Evolutionary conservation across 2,329 filamentous ascomycete species (phyloP), one percentile per base, ranked within the genome.

Genomic region (Daldinia sp.): DNA sequence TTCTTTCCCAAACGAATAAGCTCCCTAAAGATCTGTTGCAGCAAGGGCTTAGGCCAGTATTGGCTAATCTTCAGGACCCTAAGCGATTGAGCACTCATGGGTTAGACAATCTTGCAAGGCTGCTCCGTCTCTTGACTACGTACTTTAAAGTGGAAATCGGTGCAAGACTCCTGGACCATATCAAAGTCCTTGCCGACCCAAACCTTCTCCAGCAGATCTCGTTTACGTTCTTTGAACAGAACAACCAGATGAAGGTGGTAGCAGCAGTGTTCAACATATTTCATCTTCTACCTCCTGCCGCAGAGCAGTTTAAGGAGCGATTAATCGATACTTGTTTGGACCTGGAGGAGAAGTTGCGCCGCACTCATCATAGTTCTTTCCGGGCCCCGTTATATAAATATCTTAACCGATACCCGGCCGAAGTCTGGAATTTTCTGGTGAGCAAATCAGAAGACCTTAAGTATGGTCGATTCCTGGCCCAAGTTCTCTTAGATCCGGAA

Each of bases 131-230:
- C 1, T 82, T 99, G 15, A 99, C 94, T 0, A 98, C 95, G 62
- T 99, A 99, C 76, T 99, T 99, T 79, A 99, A 99, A 78, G 94
- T 98, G 0, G 95, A 99, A 75, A 99, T 99, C 55, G 96, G 95
- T 5, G 87, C 92, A 19, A 87, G 95, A 21, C 80, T 99, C n/a
- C 83, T 99, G 8, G 94, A 98, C 67, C 95, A 99, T 72, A 90
- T 97, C 78, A 94, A 94, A 74, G 87, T 90, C 9, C 93, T 99
- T 67, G 94, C 94, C 1, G 93, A 97, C 61, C 86, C 91, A 2
- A 84, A 82, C 52, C 85, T 88, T 11, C 81, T 98, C 68, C 94
- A 98, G 75, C 92, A 94, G 72, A 92, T 95, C 1, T 97, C 94
- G 0, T 99, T 99, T 77, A 94, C 90, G 1, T 89, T 97, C 69